Percentiles rank a stretch among this genome's conserved stretches.
These are phyloP conservation scores for Trichophyton equinum DNA, from an alignment of 2,329 filamentous ascomycete species.

Conservation along the genomic window DNA sequence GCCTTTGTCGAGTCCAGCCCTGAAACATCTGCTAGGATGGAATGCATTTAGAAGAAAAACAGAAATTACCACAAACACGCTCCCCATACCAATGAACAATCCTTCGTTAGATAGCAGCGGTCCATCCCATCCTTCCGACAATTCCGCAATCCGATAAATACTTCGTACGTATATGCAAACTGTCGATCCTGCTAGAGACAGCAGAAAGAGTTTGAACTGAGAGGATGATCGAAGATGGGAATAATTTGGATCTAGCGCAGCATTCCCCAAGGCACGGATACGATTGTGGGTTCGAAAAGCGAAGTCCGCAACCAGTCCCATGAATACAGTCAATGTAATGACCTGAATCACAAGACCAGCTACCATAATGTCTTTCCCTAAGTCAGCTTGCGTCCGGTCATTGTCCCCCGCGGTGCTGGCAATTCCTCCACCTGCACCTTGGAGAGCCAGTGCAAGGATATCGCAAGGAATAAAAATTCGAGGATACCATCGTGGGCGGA, in stretches of 20 bases:
- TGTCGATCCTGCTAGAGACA: slow-evolving; percentile 40
- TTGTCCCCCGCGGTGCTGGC: slow-evolving; percentile 30
- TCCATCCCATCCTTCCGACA: slow-evolving; percentile 51
- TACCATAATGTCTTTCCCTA: slow-evolving; percentile 30
- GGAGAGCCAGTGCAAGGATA: slow-evolving; percentile 47
- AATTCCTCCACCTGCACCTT: slow-evolving; percentile 48
- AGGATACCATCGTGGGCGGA: slow-evolving; percentile 24
- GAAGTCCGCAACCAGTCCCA: slow-evolving; percentile 21
- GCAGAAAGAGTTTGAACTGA: slow-evolving; percentile 24
- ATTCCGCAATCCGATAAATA: slow-evolving; percentile 54
- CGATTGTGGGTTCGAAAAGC: slow-evolving; percentile 13
- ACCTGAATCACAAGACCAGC: slow-evolving; percentile 34
- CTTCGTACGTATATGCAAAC: slow-evolving; percentile 52
- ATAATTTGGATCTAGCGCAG: slow-evolving; percentile 8
- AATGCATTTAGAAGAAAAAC: slow-evolving; percentile 33
- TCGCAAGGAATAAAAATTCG: slow-evolving; percentile 50
- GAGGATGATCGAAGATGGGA: slow-evolving; percentile 19
- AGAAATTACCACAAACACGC: slow-evolving; percentile 17
- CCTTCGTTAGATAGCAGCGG: slow-evolving; percentile 44
- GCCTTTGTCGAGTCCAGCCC: slow-evolving; percentile 3
- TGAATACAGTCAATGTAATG: slow-evolving; percentile 26
- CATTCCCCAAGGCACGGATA: background rate
- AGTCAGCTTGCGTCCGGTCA: slow-evolving; percentile 9
- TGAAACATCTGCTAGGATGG: slow-evolving; percentile 31
- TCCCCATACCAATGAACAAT: slow-evolving; percentile 48